phyloP scores from a whole-genome alignment of 1,284 basidiomycete species.

The Phellopilus nigrolimitatus region DNA sequence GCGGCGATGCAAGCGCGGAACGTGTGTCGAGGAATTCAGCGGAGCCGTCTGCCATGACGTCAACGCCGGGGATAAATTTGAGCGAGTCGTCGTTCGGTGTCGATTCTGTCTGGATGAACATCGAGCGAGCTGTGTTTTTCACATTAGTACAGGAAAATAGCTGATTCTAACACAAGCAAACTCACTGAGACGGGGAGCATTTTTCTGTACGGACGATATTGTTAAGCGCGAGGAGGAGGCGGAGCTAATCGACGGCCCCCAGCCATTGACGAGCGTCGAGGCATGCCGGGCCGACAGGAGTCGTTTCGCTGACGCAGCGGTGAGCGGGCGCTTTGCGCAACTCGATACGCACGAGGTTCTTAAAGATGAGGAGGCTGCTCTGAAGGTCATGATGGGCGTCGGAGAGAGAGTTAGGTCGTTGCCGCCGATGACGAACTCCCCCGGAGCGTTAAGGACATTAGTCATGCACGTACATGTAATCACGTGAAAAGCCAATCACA shows the following conservation, averaged over 20 bases:
- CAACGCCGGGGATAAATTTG: conserved; percentile 93
- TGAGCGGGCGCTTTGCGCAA: not conserved
- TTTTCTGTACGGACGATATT: not conserved
- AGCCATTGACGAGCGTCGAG: conserved; percentile 17
- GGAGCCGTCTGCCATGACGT: conserved; percentile 83
- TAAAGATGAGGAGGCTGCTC: conserved; percentile 10
- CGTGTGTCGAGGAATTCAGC: conserved; percentile 93
- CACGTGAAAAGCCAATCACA: too few relatives aligned
- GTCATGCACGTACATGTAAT: not conserved
- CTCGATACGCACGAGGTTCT: not conserved
- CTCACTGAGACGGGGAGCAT: conserved; percentile 13
- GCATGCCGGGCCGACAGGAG: conserved; percentile 7
- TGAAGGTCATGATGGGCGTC: conserved; percentile 15
- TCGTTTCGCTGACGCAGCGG: conserved; percentile 19
- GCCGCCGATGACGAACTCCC: conserved; percentile 15
- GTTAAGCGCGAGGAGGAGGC: conserved; percentile 16
- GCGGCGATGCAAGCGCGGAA: conserved; percentile 78
- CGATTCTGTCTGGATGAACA: conserved; percentile 97
- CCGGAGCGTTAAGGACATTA: not conserved
- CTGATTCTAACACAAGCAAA: conserved; percentile 24
- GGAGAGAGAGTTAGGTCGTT: conserved; percentile 23
- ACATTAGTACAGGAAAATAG: not conserved
- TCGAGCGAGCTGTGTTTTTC: conserved; percentile 60
- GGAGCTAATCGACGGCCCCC: conserved; percentile 13
- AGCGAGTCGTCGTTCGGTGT: conserved; percentile 97